Evolutionary conservation across 2,329 filamentous ascomycete species (phyloP), one percentile per base, ranked within the genome.

Genomic region (Aspergillus texensis): DNA sequence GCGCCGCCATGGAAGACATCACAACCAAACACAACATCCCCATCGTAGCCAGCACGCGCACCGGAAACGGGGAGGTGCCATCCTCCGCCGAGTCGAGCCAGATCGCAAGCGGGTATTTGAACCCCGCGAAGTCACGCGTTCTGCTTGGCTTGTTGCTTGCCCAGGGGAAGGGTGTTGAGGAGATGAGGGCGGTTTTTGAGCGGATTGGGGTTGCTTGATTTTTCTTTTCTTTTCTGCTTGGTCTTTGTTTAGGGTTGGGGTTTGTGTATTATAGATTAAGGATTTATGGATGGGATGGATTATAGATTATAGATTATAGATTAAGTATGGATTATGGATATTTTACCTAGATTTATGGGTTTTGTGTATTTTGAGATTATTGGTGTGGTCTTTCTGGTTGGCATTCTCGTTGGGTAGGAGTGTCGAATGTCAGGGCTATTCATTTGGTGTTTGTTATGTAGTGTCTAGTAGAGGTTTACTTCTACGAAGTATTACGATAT

Each of bases 41-140:
- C 16, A 59, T 73, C 16, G 69, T 73, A 5, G 52, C 62, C 41
- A 72, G 70, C 39, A 67, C 67, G 19, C 68, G 70, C 26, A 72
- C 70, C 16, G 69, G 67, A 4, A 72, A 71, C 32, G 71, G 69
- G 12, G 70, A 73, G 53, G 70, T 71, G 5, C 70, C 71, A 10
- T 60, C 62, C 24, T 67, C 69, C 0, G 67, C 67, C 21, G 59
- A 57, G n/a, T 46, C 50, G 6, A 67, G 61, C 24, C 61, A 63
- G 10, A 71, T 72, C 57, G 66, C 67, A 3, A 71, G 69, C 48
- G 70, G 70, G 11, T 67, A 63, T 55, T 41, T 70, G 57, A 70
- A 67, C 62, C 68, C 68, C 6, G 52, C 59, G 24, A 67, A 70
- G 57, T 36, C 68, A 14, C 65, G 68, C 21, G 62, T 70, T 12